A percentile compares a stretch with the other conserved stretches of the same genome.
Evolutionary conservation across 2,329 filamentous ascomycete genomes (phyloP).

Genomic region (Ilyonectria mors-panacis): DNA sequence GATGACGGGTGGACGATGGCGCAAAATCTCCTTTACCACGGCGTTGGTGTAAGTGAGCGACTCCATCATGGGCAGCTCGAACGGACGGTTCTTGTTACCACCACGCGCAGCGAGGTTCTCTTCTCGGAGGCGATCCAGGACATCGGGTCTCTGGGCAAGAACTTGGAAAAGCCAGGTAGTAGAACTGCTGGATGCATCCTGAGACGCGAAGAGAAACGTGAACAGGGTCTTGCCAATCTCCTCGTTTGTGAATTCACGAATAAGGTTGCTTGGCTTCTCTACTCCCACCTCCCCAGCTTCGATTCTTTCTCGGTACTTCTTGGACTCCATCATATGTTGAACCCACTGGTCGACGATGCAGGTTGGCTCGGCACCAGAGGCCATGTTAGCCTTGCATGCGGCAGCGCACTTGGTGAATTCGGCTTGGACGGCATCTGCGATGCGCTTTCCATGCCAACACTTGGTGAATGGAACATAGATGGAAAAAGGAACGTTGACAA

Average conservation of each 20-base stretch:
- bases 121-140: conserved; percentile 60
- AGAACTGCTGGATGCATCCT: conserved; percentile 67
- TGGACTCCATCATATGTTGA: conserved; percentile 79
- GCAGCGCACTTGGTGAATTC: conserved; percentile 81
- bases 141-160: conserved; percentile 65
- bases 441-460: conserved; percentile 83
- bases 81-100: conserved; percentile 58
- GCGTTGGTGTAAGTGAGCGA: conserved; percentile 66
- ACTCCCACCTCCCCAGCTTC: conserved; percentile 66
- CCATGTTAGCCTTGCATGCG: conserved; percentile 80
- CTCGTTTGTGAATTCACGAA: conserved; percentile 65
- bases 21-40: conserved; percentile 68
- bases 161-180: conserved; percentile 69
- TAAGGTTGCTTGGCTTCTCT: conserved; percentile 62
- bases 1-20: conserved; percentile 67
- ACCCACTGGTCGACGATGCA: conserved; percentile 88
- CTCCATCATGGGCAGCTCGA: conserved; percentile 63
- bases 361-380: conserved; percentile 75
- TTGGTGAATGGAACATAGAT: conserved; percentile 84
- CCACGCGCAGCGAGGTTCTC: conserved; percentile 62
- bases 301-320: conserved; percentile 74
- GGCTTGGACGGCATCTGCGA: conserved; percentile 77
- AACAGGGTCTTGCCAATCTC: conserved; percentile 67
- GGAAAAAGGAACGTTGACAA: conserved; percentile 80
- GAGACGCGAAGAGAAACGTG: conserved; percentile 68